Evolutionary conservation across 129 eudicot genomes (phyloP), one percentile per base, ranked within the genome.

Genomic region (Saposhnikovia divaricata): DNA sequence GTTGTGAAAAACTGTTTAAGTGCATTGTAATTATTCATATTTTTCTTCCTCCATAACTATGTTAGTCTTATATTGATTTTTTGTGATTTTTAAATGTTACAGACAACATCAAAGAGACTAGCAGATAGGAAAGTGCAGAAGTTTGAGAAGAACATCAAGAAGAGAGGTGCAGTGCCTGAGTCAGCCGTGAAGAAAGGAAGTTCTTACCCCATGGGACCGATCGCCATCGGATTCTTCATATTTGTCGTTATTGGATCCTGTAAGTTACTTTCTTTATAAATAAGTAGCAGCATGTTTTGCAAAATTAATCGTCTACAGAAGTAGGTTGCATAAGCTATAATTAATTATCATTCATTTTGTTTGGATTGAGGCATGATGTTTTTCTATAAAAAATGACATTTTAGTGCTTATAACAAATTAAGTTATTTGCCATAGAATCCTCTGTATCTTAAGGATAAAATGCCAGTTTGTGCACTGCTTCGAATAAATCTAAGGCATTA

Each of bases 241-340:
- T 90, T 90, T 78, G 91, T 90, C 46, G 94, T 90, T 78, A 80
- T 90, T 77, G 94, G 94, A 84, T 90, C 94, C 74, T 90, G 94
- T 90, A 78, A 90, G 94, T 89, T 44, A 3, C 73, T 85, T 75
- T 77, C 37, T 44, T 59, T 1, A 72, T 10, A n/a, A 74, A n/a
- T 21, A 5, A 6, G 4, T 42, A 13, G 38, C 6, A n/a, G 0
- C 9, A 4, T 74, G 8, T 74, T 74, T 40, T 73, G 28, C 15
- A 7, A 8, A 19, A 6, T 40, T 68, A 68, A 68, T 27, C 3
- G 31, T 66, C 9, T 31, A 28, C 39, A 15, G 73, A 68, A 68
- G 10, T 27, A 68, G 42, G 73, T 68, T 34, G 42, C 42, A 61
- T 23, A 23, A 23, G 31, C 14, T 1, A 66, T 21, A 25, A 12